phyloP scores from a whole-genome alignment of 2,329 filamentous ascomycete genomes.

The Trichoderma harzianum region DNA sequence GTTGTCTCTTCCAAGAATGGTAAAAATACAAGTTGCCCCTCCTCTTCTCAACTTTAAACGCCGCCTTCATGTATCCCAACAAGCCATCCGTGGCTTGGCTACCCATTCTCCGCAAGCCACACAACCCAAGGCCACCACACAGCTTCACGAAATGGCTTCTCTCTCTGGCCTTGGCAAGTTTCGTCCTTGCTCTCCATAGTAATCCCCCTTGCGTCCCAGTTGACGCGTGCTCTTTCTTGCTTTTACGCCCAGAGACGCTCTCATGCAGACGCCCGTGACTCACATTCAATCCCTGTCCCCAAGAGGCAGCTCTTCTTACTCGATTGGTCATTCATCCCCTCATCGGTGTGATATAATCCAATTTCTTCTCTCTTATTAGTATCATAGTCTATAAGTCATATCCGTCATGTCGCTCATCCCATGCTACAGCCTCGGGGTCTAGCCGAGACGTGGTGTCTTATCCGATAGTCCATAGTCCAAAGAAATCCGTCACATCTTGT shows the following conservation, averaged over 20 bases:
- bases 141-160: neutral
- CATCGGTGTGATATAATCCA: conserved; percentile 13
- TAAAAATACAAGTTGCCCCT: neutral
- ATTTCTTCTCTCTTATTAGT: neutral
- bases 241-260: neutral
- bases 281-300: conserved; percentile 4
- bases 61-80: neutral
- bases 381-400: neutral
- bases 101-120: neutral
- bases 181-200: neutral
- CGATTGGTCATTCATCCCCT: neutral
- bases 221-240: neutral
- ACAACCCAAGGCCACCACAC: neutral
- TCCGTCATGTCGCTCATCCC: conserved; percentile 5
- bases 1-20: too few species aligned
- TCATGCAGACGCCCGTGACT: conserved; percentile 17
- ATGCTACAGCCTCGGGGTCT: neutral
- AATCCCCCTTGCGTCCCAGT: neutral
- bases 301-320: neutral
- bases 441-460: conserved; percentile 3
- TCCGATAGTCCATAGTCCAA: neutral
- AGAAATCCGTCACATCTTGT: neutral
- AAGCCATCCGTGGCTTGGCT: neutral
- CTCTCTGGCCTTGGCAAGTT: neutral
- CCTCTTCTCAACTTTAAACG: neutral